phyloP scores from a whole-genome alignment of 2,329 filamentous ascomycete genomes.

The Alternaria arbusti region DNA sequence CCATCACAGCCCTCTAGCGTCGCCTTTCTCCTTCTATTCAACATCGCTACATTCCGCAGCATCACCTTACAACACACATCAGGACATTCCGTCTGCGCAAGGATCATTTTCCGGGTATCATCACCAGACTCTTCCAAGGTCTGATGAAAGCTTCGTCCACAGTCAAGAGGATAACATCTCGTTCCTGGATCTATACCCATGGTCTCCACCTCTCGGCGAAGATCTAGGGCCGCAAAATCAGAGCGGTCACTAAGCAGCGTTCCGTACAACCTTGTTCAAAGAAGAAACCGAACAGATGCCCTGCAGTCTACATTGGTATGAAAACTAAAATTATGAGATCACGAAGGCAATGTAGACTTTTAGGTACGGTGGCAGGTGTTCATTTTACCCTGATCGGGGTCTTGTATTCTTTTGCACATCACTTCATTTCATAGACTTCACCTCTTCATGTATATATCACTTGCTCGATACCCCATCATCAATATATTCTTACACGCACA shows the following conservation, averaged over 20 bases:
- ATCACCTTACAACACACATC: background rate
- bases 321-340: background rate
- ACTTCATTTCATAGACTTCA: background rate
- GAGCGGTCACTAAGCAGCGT: background rate
- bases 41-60: background rate
- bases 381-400: no score
- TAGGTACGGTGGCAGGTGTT: background rate
- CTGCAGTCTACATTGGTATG: background rate
- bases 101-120: background rate
- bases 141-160: background rate
- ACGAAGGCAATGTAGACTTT: background rate
- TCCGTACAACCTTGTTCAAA: accelerated
- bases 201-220: background rate
- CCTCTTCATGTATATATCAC: background rate
- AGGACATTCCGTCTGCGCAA: background rate
- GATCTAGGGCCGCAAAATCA: background rate
- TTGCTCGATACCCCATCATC: background rate
- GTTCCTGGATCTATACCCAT: background rate
- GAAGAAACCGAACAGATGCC: background rate
- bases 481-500: background rate
- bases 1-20: background rate
- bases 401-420: background rate
- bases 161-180: background rate
- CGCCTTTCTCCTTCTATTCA: background rate
- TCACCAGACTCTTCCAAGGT: background rate